phyloP scores from a whole-genome alignment of 2,329 filamentous ascomycete genomes.

The Fusarium musae region DNA sequence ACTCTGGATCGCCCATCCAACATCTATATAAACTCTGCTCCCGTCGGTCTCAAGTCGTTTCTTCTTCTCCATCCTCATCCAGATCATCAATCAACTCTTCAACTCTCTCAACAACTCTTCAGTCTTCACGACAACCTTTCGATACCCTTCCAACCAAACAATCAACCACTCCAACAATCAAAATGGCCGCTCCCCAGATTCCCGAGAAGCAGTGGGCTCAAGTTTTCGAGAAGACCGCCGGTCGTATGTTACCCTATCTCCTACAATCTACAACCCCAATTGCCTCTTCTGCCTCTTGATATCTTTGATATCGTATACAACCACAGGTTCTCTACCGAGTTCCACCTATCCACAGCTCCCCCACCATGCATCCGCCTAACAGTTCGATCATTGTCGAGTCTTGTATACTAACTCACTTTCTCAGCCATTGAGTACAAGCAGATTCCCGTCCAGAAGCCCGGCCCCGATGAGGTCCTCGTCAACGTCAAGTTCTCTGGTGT shows the following conservation, averaged over 20 bases:
- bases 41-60: slow-evolving; percentile 34
- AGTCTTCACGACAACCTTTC: slow-evolving; percentile 40
- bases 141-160: slow-evolving; percentile 29
- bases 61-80: slow-evolving; percentile 44
- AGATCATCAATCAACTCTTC: slow-evolving; percentile 43
- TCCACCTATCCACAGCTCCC: slow-evolving; percentile 26
- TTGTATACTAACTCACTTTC: slow-evolving; percentile 29
- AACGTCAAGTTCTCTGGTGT: slow-evolving; percentile 92
- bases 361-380: slow-evolving; percentile 10
- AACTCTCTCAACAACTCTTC: slow-evolving; percentile 33
- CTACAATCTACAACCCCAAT: slow-evolving; percentile 7
- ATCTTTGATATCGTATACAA: slow-evolving; percentile 21
- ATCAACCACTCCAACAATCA: slow-evolving; percentile 31
- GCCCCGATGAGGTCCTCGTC: slow-evolving; percentile 89
- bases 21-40: slow-evolving; percentile 46
- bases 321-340: slow-evolving; percentile 15
- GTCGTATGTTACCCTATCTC: slow-evolving; percentile 60
- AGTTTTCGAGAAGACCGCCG: slow-evolving; percentile 84
- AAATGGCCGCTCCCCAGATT: slow-evolving; percentile 59
- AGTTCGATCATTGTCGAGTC: not conserved
- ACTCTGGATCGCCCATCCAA: slow-evolving; percentile 33
- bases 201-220: slow-evolving; percentile 91
- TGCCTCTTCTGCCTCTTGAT: slow-evolving; percentile 11
- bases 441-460: slow-evolving; percentile 84
- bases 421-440: slow-evolving; percentile 76